phyloP scores from a whole-genome alignment of 176 grass and related monocot species.

The Themeda triandra region DNA sequence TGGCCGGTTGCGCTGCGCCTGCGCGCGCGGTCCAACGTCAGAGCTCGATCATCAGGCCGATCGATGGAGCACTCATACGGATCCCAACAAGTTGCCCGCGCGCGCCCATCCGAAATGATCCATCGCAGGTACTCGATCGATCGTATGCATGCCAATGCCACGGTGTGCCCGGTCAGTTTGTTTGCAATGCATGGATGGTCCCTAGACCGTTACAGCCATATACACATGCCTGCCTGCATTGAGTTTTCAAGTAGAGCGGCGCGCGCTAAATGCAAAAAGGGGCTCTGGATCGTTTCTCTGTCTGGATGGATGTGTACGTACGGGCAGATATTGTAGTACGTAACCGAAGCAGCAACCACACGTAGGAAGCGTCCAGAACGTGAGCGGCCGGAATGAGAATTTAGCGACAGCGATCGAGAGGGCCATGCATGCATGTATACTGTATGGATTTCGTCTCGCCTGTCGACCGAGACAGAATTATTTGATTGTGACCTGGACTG shows the following conservation, averaged over 20 bases:
- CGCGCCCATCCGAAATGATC: background rate
- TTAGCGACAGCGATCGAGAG: conserved; percentile 11
- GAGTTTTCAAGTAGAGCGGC: no score
- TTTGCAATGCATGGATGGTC: background rate
- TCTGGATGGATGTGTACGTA: no score
- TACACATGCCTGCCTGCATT: no score
- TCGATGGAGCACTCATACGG: background rate
- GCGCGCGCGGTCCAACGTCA: no score
- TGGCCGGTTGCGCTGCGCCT: no score
- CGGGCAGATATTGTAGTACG: no score
- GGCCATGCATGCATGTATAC: background rate
- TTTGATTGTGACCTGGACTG: background rate
- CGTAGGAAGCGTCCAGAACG: conserved; percentile 7
- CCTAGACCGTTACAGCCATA: conserved; percentile 33
- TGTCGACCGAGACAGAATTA: background rate
- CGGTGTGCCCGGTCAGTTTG: no score
- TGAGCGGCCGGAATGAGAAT: background rate
- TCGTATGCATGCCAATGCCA: no score
- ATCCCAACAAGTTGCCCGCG: background rate
- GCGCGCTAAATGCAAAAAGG: no score
- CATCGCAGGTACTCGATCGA: background rate
- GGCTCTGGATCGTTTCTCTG: no score
- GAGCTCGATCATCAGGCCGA: no score
- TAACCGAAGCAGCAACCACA: background rate
- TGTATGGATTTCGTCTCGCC: background rate